Evolutionary conservation across 257 asterid species (phyloP), one percentile per base, ranked within the genome.

Genomic region (Jasminum sambac): DNA sequence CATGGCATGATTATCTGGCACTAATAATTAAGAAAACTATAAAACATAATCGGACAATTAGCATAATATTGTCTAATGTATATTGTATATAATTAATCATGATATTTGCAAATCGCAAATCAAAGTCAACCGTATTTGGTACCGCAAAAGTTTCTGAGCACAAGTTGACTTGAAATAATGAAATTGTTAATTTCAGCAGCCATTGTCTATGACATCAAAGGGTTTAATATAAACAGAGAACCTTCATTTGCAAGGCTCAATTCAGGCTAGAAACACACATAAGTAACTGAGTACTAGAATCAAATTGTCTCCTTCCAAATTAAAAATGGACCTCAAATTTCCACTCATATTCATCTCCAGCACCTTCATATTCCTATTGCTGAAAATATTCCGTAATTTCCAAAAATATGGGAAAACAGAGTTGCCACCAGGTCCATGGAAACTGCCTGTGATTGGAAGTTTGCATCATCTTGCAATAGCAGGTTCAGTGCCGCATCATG

Each of bases 361-460:
- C 16, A 1, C 62, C 62, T 55, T 55, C 34, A 55, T 21, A 19
- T 55, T 55, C 62, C 62, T 55, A 1, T 3, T 11, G 62, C 62
- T 55, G 34, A 55, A 55, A 11, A 19, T 21, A 55, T 4, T 55
- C 62, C 9, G 62, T 55, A 55, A 23, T 19, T 55, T 3, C 5
- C 30, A 23, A 55, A 23, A 30, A 21, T 8, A 19, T 23, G 11
- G 36, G 62, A 23, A 34, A 55, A 23, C 5, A 11, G 11, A 21
- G 36, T 55, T 55, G 62, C 74, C 74, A 1, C 78, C 75, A 52
- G 75, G 72, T 38, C 79, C 79, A 30, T 16, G 40, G 59, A 64
- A 64, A 7, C 38, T 75, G 13, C 72, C 79, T 19, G 48, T 75
- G 0, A 70, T 76, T 17, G 76, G 80, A 8, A 70, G 43, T 17